These are phyloP conservation scores for Rhytidhysteron rufulum DNA, from an alignment of 2,329 filamentous ascomycete species.

Conservation along the genomic window DNA sequence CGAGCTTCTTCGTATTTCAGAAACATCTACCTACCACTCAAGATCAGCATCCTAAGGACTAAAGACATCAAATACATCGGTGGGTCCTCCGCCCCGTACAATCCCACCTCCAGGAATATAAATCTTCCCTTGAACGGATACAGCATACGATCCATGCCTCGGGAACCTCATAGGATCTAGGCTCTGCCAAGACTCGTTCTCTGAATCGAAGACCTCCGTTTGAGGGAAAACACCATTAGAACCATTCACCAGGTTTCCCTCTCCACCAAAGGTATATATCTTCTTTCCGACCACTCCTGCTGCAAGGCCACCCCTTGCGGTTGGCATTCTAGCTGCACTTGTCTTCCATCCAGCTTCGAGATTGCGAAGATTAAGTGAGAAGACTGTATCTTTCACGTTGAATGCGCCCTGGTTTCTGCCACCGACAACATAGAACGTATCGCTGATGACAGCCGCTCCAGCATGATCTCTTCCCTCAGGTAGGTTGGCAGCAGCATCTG, in stretches of 20 bases:
- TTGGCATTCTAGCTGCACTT: conserved; percentile 17
- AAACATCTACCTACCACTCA: too few species aligned
- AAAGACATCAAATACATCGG: conserved; percentile 17
- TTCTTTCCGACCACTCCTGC: conserved; percentile 14
- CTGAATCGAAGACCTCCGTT: conserved; percentile 16
- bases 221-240: conserved; percentile 6
- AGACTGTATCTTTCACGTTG: conserved; percentile 18
- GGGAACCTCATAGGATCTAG: conserved; percentile 16
- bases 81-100: conserved; percentile 11
- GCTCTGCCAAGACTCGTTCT: conserved; percentile 15
- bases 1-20: too few species aligned
- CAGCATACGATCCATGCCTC: conserved; percentile 23
- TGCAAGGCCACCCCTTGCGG: conserved; percentile 18
- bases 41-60: too few species aligned
- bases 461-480: conserved; percentile 22
- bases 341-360: conserved; percentile 16
- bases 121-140: conserved; percentile 14
- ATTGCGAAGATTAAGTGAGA: conserved; percentile 19
- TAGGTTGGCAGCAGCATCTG: conserved; percentile 9
- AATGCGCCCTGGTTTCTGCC: conserved; percentile 13
- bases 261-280: conserved; percentile 25
- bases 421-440: conserved; percentile 23
- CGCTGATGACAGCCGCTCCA: conserved; percentile 17
- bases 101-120: conserved; percentile 23
- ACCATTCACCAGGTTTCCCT: conserved; percentile 13